Conservation (phyloP, 768 basidiomycete species). For the Mycena metata region DNA sequence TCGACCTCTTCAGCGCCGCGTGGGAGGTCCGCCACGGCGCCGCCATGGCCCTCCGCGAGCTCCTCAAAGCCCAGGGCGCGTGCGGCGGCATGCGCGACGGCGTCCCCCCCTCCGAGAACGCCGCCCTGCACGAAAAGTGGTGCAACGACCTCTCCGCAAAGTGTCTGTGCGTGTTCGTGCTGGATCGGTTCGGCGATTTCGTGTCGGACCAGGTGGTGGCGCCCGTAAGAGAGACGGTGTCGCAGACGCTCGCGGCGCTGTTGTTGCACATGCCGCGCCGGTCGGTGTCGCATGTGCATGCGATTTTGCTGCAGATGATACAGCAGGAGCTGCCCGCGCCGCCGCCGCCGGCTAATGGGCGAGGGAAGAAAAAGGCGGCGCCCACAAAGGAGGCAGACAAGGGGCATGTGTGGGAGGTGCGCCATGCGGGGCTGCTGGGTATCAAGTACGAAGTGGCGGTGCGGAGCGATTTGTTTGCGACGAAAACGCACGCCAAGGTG, state of each 20-base stretch:
- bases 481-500: slow-evolving; percentile 37
- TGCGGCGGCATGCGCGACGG: slow-evolving; percentile 84
- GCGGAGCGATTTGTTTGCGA: slow-evolving; percentile 82
- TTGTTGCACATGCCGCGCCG: slow-evolving; percentile 89
- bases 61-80: slow-evolving; percentile 86
- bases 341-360: slow-evolving; percentile 44
- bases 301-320: slow-evolving; percentile 92
- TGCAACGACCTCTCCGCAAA: slow-evolving; percentile 90
- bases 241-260: slow-evolving; percentile 92
- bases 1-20: slow-evolving; percentile 84
- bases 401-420: slow-evolving; percentile 93
- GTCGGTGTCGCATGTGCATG: slow-evolving; percentile 85
- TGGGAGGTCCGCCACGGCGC: slow-evolving; percentile 98
- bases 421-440: slow-evolving; percentile 97
- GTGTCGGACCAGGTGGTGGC: slow-evolving; percentile 97
- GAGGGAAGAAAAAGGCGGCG: slow-evolving; percentile 35
- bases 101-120: slow-evolving; percentile 68
- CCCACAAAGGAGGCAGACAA: slow-evolving; percentile 51
- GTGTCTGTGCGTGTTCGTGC: slow-evolving; percentile 89
- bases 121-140: slow-evolving; percentile 83
- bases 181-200: slow-evolving; percentile 99
- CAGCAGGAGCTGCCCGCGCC: slow-evolving; percentile 81
- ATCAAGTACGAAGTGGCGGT: slow-evolving; percentile 99
- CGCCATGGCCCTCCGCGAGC: slow-evolving; percentile 89
- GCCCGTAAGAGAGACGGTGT: slow-evolving; percentile 96